Percentiles rank a stretch among this genome's conserved stretches.
These are phyloP conservation scores for Penicillium silybi DNA, from an alignment of 495 filamentous ascomycete species.

Conservation along the genomic window DNA sequence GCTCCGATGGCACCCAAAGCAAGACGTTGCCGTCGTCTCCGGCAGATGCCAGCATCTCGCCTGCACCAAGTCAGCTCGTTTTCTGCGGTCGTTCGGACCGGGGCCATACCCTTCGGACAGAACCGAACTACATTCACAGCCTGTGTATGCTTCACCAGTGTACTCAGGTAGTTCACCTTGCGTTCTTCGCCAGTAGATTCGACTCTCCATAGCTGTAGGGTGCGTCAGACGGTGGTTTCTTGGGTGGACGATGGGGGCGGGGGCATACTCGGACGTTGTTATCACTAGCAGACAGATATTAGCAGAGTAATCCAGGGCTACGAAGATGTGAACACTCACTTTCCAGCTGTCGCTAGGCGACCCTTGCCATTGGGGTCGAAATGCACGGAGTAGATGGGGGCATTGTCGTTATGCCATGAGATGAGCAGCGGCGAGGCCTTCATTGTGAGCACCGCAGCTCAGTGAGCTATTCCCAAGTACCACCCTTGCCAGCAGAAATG, in stretches of 20 bases:
- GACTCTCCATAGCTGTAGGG: slow-evolving; percentile 77
- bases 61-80: slow-evolving; percentile 44
- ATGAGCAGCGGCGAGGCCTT: slow-evolving; percentile 88
- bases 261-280: slow-evolving; percentile 87
- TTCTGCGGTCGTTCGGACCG: neutral
- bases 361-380: slow-evolving; percentile 94
- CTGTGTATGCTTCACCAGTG: slow-evolving; percentile 88
- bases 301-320: neutral
- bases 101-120: slow-evolving; percentile 72
- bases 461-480: slow-evolving; percentile 11
- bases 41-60: slow-evolving; percentile 89
- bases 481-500: slow-evolving; percentile 3
- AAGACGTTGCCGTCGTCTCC: slow-evolving; percentile 97
- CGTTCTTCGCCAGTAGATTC: slow-evolving; percentile 82
- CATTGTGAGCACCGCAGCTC: slow-evolving; percentile 57
- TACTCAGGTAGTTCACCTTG: slow-evolving; percentile 86
- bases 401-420: slow-evolving; percentile 93
- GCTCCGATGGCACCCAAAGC: slow-evolving; percentile 87
- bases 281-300: slow-evolving; percentile 51
- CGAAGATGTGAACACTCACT: slow-evolving; percentile 29
- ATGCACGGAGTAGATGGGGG: slow-evolving; percentile 91
- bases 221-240: slow-evolving; percentile 30
- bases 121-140: slow-evolving; percentile 98
- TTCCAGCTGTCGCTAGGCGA: slow-evolving; percentile 87
- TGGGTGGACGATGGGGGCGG: slow-evolving; percentile 12